These are phyloP conservation scores for Novymonas esmeraldas DNA, from an alignment of 208 protist genomes.

Conservation along the genomic window DNA sequence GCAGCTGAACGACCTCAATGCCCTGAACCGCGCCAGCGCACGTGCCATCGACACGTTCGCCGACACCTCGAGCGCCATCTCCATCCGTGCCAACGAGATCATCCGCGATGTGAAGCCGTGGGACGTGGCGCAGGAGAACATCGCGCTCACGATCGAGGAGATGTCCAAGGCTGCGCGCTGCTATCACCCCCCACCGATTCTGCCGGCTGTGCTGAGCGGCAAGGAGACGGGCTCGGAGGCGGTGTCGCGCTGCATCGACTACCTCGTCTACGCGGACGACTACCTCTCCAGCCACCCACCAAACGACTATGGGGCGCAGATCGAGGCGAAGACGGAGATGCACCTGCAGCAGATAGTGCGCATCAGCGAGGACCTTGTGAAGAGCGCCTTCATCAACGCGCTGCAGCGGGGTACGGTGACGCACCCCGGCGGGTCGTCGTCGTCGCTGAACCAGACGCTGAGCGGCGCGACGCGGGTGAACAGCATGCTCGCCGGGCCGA, in stretches of 20 bases:
- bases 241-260: slow-evolving; percentile 78
- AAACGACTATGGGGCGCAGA: slow-evolving; percentile 61
- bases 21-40: slow-evolving; percentile 65
- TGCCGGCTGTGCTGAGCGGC: slow-evolving; percentile 60
- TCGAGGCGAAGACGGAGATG: slow-evolving; percentile 39
- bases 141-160: slow-evolving; percentile 84
- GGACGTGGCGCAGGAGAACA: slow-evolving; percentile 89
- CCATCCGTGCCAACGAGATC: slow-evolving; percentile 64
- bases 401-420: slow-evolving; percentile 37
- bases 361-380: slow-evolving; percentile 71
- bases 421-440: background rate
- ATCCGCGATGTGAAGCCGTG: slow-evolving; percentile 80
- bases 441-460: too few species aligned
- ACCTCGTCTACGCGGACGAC: slow-evolving; percentile 86
- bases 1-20: slow-evolving; percentile 69
- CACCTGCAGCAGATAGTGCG: slow-evolving; percentile 65
- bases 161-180: slow-evolving; percentile 82
- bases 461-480: slow-evolving; percentile 1
- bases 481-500: background rate
- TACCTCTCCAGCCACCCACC: slow-evolving; percentile 77
- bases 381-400: slow-evolving; percentile 66
- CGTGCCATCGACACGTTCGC: slow-evolving; percentile 83
- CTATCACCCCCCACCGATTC: slow-evolving; percentile 78
- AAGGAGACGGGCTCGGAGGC: slow-evolving; percentile 64
- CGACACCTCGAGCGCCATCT: slow-evolving; percentile 79